Conservation (phyloP, 2,329 filamentous ascomycete genomes). For the Cladosporium cucumerinum region DNA sequence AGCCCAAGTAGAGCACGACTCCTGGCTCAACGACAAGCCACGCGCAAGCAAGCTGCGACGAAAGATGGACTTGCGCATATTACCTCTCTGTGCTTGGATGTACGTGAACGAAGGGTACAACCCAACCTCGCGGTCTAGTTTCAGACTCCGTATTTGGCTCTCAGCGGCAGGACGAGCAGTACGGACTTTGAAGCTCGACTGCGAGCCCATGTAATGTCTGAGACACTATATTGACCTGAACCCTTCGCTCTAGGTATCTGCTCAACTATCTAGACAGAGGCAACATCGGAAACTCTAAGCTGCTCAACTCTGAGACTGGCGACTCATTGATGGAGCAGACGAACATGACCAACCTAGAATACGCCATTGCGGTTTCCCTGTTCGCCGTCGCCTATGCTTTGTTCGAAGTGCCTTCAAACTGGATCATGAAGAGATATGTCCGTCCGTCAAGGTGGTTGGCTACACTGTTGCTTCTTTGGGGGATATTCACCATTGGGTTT, state of each 20-base stretch:
- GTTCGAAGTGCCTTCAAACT: constrained; percentile 37
- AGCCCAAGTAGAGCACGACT: constrained; percentile 7
- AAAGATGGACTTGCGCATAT: constrained; percentile 25
- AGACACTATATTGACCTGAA: too few species aligned
- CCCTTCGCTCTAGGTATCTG: too few species aligned
- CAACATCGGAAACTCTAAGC: constrained; percentile 52
- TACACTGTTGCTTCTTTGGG: constrained; percentile 39
- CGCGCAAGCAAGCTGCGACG: constrained; percentile 24
- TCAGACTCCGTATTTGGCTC: too few species aligned
- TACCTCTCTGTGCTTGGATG: constrained; percentile 26
- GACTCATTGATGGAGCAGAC: constrained; percentile 54
- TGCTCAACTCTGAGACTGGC: constrained; percentile 53
- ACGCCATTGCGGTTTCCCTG: constrained; percentile 44
- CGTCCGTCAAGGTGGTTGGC: constrained; percentile 40
- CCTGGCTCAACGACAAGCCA: constrained; percentile 23
- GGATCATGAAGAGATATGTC: constrained; percentile 39
- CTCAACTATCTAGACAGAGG: constrained; percentile 23
- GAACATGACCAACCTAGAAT: constrained; percentile 59
- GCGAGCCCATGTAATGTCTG: too few species aligned
- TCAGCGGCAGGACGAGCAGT: too few species aligned
- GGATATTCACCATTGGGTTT: constrained; percentile 38
- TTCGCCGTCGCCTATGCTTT: constrained; percentile 34
- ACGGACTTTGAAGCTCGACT: too few species aligned
- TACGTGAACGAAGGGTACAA: too few species aligned
- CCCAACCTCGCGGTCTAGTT: too few species aligned